Evolutionary conservation across 2,329 filamentous ascomycete genomes (phyloP), one percentile per base, ranked within the genome.

Genomic region (Penicillium occitanis): DNA sequence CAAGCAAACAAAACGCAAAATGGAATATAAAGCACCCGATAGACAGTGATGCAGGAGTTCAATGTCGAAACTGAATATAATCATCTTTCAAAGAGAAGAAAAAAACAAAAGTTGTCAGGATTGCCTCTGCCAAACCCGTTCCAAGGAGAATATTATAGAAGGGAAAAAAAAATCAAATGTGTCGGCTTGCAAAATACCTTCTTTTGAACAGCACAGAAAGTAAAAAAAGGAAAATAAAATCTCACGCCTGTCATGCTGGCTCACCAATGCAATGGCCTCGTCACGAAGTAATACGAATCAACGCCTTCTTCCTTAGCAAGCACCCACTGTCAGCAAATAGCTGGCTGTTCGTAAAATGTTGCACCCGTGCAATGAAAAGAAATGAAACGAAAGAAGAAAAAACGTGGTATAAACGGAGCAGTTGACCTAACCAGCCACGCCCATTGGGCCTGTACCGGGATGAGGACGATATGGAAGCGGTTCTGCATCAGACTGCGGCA

Each of bases 381-480:
- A 60, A 55, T 42, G 22, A 48, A 37, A 48, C 4, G 14, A 44
- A n/a, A 28, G 14, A 30, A 46, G 40, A 17, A 63, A n/a, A 35
- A 60, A 44, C 7, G 10, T 55, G 50, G 30, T 40, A 44, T 55
- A n/a, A 55, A 28, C 25, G 42, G 42, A 42, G 61, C 44, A 58
- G 37, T 40, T 53, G 25, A 30, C 22, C 70, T 71, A 79, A 57
- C 75, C 71, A 67, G 77, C 76, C 67, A 79, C 76, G 17, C 76
- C 77, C 77, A 79, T 78, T n/a, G 76, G 73, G 28, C 77, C 76
- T 30, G 74, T 70, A 67, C 73, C 74, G 25, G 75, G 74, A 66
- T 78, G 76, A 62, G 74, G 69, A 64, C 78, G 72, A 67, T 79
- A 79, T 37, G 77, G 72, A 42, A 79, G 58, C 37, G 74, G 61